Conservation (phyloP, 164 flowering plant species). For the Tetracentron sinense region DNA sequence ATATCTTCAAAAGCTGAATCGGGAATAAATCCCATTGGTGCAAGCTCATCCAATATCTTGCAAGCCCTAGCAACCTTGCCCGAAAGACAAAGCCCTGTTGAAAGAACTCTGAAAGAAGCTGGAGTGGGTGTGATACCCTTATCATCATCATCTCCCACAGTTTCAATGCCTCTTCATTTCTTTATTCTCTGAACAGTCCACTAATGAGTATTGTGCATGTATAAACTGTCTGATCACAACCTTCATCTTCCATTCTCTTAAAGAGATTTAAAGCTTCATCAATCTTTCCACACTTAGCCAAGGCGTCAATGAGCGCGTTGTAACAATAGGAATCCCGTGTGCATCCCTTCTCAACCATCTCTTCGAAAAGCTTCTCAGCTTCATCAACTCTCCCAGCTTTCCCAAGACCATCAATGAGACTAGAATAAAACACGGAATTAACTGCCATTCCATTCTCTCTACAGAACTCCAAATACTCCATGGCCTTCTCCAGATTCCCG, state of each 20-base stretch:
- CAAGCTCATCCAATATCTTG: slow-evolving; percentile 55
- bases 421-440: slow-evolving; percentile 66
- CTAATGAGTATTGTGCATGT: slow-evolving; percentile 83
- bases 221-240: slow-evolving; percentile 86
- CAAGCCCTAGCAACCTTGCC: slow-evolving; percentile 91
- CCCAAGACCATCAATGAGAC: slow-evolving; percentile 84
- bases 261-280: slow-evolving; percentile 72
- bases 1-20: slow-evolving; percentile 87
- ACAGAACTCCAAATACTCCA: slow-evolving; percentile 53
- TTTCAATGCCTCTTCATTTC: slow-evolving; percentile 85
- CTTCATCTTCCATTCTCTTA: slow-evolving; percentile 75
- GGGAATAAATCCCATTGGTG: slow-evolving; percentile 75
- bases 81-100: slow-evolving; percentile 87
- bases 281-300: slow-evolving; percentile 56
- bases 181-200: slow-evolving; percentile 68
- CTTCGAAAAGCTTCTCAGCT: slow-evolving; percentile 73
- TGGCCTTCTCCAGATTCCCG: slow-evolving; percentile 70
- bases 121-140: slow-evolving; percentile 86
- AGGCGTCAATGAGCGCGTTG: slow-evolving; percentile 82
- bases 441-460: slow-evolving; percentile 35
- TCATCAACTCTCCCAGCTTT: slow-evolving; percentile 77
- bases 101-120: slow-evolving; percentile 81
- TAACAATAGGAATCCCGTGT: slow-evolving; percentile 86
- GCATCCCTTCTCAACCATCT: slow-evolving; percentile 73
- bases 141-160: slow-evolving; percentile 88